These are phyloP conservation scores for Spathaspora boniae DNA, from an alignment of 805 yeast species.

Conservation along the genomic window DNA sequence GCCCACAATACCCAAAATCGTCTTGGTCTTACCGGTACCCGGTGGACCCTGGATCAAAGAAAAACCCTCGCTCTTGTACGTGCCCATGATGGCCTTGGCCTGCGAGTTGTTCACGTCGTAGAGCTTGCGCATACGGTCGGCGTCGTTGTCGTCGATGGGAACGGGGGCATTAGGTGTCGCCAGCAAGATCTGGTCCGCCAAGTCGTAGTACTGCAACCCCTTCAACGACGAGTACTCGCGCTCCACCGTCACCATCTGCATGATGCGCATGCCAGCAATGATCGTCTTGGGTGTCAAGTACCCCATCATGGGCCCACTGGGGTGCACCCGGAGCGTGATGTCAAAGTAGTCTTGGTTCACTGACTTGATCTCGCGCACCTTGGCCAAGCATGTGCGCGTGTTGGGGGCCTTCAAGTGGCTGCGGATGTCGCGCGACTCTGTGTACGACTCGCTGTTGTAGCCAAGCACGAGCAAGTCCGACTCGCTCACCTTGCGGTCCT, in stretches of 20 bases:
- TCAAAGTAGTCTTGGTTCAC: constrained; percentile 68
- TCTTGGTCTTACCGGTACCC: constrained; percentile 98
- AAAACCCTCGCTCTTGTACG: constrained; percentile 68
- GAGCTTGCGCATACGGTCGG: constrained; percentile 40
- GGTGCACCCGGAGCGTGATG: constrained; percentile 65
- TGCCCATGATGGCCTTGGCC: constrained; percentile 80
- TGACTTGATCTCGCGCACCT: constrained; percentile 67
- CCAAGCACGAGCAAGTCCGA: constrained; percentile 69
- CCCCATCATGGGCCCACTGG: constrained; percentile 49
- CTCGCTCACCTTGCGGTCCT: constrained; percentile 59
- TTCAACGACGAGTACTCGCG: constrained; percentile 84
- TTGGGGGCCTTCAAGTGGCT: constrained; percentile 25
- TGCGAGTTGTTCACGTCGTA: constrained; percentile 82
- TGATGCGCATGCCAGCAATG: constrained; percentile 66
- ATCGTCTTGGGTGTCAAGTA: constrained; percentile 61
- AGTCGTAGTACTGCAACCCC: constrained; percentile 79
- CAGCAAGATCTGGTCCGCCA: constrained; percentile 59
- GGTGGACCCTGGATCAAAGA: constrained; percentile 98
- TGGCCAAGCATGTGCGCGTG: constrained; percentile 68
- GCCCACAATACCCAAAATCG: constrained; percentile 89
- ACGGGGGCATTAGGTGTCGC: constrained; percentile 58
- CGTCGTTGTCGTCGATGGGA: constrained; percentile 26
- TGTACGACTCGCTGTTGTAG: constrained; percentile 21
- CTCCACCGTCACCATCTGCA: constrained; percentile 88
- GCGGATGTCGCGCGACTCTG: constrained; percentile 16